Base-by-base conservation (phyloP, 768 basidiomycete genomes). In the Cystobasidium onofrii region DNA sequence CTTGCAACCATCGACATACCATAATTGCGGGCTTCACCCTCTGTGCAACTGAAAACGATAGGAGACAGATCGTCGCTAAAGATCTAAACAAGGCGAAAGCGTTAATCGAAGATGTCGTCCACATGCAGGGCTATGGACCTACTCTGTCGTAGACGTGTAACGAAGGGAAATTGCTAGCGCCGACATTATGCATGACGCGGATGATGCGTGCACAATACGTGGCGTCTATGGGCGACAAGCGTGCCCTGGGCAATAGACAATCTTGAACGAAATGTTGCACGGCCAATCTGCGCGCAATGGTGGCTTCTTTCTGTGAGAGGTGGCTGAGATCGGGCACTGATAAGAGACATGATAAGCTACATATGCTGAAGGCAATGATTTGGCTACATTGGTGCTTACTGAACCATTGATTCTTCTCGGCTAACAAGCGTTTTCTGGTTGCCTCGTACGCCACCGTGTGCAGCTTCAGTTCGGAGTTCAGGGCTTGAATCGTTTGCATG, bases 151-250 rank as follows among this genome's bases (percentile, higher is more conserved):
- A 96, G 74, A 89, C 88, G 79, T 87, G 85, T 13, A 96, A 81
- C 0, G 92, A 92, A 43, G 89, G 88, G 80, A 97, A 99, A 1
- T 89, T 89, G 10, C 88, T 87, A 0, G 94, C 94, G n/a, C 91
- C 93, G 79, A 89, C 86, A 17, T 86, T 85, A 77, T 99, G 96
- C 74, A 97, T 84, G 17, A 89, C 85, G 79, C 89, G 89, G 80
- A 98, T 89, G 78, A 98, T 89, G 76, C 91, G 90, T 1, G 91
- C 89, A 72, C 92, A 92, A 77, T 88, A 99, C 71, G 95, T 89
- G 29, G 96, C 95, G 81, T 99, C 96, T 87, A 93, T 91, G 0
- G 93, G 93, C 0, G 95, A 95, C n/a, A 97, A 83, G 46, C 97
- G 83, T 76, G 89, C 90, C 33, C 96, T 87, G 13, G 96, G 95